Conservation (phyloP, 345 rosid species). For the Eucalyptus melliodora region DNA sequence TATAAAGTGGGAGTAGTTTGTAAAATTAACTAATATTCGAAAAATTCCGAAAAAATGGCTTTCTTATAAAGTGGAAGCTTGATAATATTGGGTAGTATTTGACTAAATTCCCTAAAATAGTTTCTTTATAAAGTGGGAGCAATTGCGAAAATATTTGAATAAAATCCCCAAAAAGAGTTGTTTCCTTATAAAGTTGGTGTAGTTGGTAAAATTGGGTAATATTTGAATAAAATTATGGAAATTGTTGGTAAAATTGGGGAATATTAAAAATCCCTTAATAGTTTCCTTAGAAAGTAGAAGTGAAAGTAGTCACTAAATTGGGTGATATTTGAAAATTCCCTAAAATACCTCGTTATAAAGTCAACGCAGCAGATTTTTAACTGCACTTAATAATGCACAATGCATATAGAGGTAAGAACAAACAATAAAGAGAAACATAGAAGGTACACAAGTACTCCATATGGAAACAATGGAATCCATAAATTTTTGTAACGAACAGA, state of each 20-base stretch:
- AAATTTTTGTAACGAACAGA: no score
- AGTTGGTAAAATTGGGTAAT: no score
- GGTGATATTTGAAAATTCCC: not conserved
- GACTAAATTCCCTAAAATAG: not conserved
- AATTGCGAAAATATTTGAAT: not conserved
- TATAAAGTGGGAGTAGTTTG: not conserved
- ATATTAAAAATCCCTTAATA: no score
- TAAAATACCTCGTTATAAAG: not conserved
- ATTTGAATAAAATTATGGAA: not conserved
- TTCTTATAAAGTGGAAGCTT: not conserved
- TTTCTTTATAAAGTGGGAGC: no score
- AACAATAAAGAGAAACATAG: not conserved
- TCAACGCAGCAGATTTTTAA: no score
- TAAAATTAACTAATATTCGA: not conserved
- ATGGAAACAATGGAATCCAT: no score
- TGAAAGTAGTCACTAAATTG: not conserved
- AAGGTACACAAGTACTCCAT: not conserved
- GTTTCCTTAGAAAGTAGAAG: not conserved
- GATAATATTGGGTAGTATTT: not conserved
- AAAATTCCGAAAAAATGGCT: not conserved
- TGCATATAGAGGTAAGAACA: not conserved
- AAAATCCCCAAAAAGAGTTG: no score
- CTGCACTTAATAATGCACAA: not conserved
- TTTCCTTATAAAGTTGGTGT: no score
- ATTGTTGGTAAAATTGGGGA: no score